A percentile compares a stretch with the other conserved stretches of the same genome.
Evolutionary conservation across 1,284 basidiomycete species (phyloP).

Genomic region (Vanrija humicola): DNA sequence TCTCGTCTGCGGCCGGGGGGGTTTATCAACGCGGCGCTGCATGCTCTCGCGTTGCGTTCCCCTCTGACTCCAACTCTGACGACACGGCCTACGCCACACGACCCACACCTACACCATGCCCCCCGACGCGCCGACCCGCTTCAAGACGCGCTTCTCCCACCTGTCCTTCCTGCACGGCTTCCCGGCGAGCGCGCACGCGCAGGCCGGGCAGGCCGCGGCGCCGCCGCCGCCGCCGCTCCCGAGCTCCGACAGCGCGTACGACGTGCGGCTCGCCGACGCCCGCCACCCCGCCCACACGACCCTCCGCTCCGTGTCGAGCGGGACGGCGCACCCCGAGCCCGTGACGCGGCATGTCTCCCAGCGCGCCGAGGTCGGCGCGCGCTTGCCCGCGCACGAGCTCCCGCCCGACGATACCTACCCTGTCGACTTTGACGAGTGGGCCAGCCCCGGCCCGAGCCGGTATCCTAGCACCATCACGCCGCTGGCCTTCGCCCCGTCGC

Average conservation of each 20-base stretch:
- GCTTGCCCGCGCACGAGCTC: too few relatives aligned
- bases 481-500: not conserved
- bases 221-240: too few relatives aligned
- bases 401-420: not conserved
- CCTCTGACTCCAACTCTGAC: too few relatives aligned
- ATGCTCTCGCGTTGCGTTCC: too few relatives aligned
- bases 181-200: not conserved
- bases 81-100: too few relatives aligned
- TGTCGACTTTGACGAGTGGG: not conserved
- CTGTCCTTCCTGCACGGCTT: conserved; percentile 25
- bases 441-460: not conserved
- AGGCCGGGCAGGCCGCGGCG: too few relatives aligned
- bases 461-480: not conserved
- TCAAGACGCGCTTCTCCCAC: conserved; percentile 39
- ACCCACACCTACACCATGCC: not conserved
- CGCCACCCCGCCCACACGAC: too few relatives aligned
- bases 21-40: too few relatives aligned
- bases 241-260: too few relatives aligned
- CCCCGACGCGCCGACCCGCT: conserved; percentile 9
- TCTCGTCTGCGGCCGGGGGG: too few relatives aligned
- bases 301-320: too few relatives aligned
- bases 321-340: not conserved
- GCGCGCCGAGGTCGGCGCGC: not conserved
- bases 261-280: too few relatives aligned
- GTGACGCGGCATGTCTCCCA: not conserved